Conservation (phyloP, 1,284 basidiomycete genomes). For the Coniferiporia sulphurascens region DNA sequence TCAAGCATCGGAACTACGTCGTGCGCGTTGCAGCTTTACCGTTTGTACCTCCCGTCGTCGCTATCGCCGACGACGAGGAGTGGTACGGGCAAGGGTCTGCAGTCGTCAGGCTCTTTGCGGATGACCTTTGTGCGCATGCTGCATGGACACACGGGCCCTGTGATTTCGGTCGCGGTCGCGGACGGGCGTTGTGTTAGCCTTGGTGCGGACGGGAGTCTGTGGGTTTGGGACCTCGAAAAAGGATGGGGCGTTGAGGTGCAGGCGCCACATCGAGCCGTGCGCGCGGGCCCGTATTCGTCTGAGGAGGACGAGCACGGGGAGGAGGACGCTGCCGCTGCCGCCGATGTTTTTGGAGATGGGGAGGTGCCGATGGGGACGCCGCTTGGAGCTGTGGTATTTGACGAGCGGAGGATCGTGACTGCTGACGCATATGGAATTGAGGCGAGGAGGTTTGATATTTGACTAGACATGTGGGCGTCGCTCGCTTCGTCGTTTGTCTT, state of each 20-base stretch:
- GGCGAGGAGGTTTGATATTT: conserved; percentile 62
- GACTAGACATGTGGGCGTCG: background rate
- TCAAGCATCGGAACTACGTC: conserved; percentile 22
- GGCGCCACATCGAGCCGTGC: background rate
- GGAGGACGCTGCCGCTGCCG: conserved; percentile 6
- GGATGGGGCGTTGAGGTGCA: conserved; percentile 57
- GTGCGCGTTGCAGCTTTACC: conserved; percentile 64
- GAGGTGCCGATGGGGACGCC: conserved; percentile 22
- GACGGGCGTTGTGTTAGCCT: conserved; percentile 77
- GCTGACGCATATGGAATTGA: conserved; percentile 47
- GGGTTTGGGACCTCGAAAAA: conserved; percentile 79
- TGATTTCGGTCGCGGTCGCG: conserved; percentile 63
- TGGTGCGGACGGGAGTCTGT: conserved; percentile 63
- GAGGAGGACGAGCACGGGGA: conserved; percentile 12
- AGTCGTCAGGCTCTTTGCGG: conserved; percentile 39
- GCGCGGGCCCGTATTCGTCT: background rate
- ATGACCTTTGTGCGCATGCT: conserved; percentile 68
- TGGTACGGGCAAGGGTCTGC: background rate
- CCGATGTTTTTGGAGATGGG: conserved; percentile 1
- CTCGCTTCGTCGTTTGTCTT: no score
- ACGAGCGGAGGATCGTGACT: conserved; percentile 66
- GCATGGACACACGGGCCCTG: conserved; percentile 59
- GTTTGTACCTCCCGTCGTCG: conserved; percentile 53
- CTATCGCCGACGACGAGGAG: background rate
- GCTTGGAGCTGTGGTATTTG: conserved; percentile 57